Percentiles rank a stretch among this genome's conserved stretches.
These are phyloP conservation scores for Posidonia oceanica DNA, from an alignment of 116 monocot species.

Conservation along the genomic window DNA sequence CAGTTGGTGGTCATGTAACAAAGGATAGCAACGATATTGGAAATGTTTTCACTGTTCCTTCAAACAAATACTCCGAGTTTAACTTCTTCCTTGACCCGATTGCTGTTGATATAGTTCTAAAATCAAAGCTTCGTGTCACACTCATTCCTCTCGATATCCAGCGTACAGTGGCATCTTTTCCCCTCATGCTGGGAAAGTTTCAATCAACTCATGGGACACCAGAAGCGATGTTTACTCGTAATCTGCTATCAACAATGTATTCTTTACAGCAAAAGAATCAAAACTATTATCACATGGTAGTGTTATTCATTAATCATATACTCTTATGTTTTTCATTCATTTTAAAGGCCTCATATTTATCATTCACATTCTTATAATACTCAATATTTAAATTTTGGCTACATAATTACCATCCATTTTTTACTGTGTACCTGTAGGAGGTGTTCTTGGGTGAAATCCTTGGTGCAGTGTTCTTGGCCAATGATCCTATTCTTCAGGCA, in stretches of 20 bases:
- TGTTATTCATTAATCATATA: too few species aligned
- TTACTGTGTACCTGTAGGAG: neutral
- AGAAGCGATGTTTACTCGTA: conserved; percentile 35
- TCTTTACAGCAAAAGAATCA: conserved; percentile 27
- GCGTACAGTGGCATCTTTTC: conserved; percentile 38
- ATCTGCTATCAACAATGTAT: conserved; percentile 35
- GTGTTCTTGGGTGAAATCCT: conserved; percentile 66
- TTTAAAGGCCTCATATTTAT: too few species aligned
- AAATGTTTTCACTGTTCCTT: conserved; percentile 61
- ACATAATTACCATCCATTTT: too few species aligned
- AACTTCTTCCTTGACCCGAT: conserved; percentile 87
- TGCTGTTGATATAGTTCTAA: conserved; percentile 56
- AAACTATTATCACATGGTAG: conserved; percentile 45
- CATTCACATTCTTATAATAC: too few species aligned
- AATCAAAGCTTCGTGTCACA: conserved; percentile 52
- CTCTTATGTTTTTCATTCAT: too few species aligned
- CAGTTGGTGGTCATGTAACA: conserved; percentile 62
- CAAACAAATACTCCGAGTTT: conserved; percentile 74
- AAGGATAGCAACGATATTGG: conserved; percentile 24
- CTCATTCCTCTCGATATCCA: conserved; percentile 63
- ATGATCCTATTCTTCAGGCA: conserved; percentile 23
- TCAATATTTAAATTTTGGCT: too few species aligned
- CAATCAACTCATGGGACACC: conserved; percentile 33
- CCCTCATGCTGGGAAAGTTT: conserved; percentile 25
- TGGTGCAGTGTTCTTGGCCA: conserved; percentile 50